Conservation (phyloP, 257 asterid species). For the Capsicum rhomboideum region DNA sequence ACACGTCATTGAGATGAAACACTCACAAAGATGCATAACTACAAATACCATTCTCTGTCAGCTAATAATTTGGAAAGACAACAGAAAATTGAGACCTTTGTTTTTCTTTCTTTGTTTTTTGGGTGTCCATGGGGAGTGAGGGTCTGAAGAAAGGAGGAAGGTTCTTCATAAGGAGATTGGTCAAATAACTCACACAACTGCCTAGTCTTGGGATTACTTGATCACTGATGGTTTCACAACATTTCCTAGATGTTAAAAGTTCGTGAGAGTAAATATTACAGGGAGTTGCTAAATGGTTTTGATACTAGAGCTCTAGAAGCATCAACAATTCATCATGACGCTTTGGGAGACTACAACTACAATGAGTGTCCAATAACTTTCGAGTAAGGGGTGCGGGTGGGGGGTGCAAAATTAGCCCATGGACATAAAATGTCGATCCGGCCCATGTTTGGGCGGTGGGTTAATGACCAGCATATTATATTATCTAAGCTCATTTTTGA, state of each 20-base stretch:
- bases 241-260: background rate
- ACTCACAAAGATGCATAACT: background rate
- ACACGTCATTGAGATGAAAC: background rate
- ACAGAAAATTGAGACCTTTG: background rate
- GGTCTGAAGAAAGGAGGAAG: background rate
- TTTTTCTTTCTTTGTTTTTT: background rate
- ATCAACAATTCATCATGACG: background rate
- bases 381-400: no score
- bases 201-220: background rate
- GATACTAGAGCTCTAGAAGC: background rate
- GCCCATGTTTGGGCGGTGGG: no score
- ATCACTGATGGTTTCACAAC: background rate
- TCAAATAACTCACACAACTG: background rate
- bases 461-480: no score
- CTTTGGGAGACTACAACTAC: background rate
- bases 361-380: background rate
- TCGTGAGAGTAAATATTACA: background rate
- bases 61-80: background rate
- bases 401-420: background rate
- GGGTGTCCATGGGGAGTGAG: background rate
- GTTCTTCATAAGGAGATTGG: background rate
- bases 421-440: no score
- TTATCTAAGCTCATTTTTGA: no score
- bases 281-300: background rate
- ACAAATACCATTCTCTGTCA: background rate